These are phyloP conservation scores for Coleophoma crateriformis DNA, from an alignment of 2,329 filamentous ascomycete species.

Conservation along the genomic window DNA sequence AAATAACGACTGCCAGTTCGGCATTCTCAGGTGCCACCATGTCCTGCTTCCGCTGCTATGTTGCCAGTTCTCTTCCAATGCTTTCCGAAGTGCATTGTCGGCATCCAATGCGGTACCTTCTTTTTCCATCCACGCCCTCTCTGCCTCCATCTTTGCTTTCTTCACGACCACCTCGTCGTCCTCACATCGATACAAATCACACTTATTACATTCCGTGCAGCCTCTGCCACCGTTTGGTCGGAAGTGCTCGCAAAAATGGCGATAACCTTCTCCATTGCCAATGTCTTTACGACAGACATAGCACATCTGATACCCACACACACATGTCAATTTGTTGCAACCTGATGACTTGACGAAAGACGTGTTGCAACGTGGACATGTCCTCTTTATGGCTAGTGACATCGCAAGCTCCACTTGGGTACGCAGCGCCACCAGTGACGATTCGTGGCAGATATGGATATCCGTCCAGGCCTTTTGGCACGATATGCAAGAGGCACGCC, in stretches of 20 bases:
- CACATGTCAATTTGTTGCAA: slow-evolving; percentile 95
- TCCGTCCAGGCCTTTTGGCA: slow-evolving; percentile 83
- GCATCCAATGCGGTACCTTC: slow-evolving; percentile 53
- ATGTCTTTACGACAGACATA: slow-evolving; percentile 86
- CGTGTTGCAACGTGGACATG: slow-evolving; percentile 85
- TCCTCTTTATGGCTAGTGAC: slow-evolving; percentile 89
- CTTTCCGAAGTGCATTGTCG: slow-evolving; percentile 50
- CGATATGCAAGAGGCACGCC: slow-evolving; percentile 68
- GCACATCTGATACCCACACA: slow-evolving; percentile 97
- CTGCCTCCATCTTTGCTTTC: slow-evolving; percentile 65
- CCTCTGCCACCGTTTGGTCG: slow-evolving; percentile 69
- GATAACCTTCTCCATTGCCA: slow-evolving; percentile 67
- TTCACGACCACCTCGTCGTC: slow-evolving; percentile 65
- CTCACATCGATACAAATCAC: slow-evolving; percentile 69
- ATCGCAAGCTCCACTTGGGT: slow-evolving; percentile 90
- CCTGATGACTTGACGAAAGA: slow-evolving; percentile 90
- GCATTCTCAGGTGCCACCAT: slow-evolving; percentile 18
- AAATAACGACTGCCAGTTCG: slow-evolving; percentile 22
- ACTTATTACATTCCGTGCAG: slow-evolving; percentile 76
- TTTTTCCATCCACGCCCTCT: slow-evolving; percentile 62
- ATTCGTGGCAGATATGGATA: slow-evolving; percentile 86
- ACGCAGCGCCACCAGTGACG: slow-evolving; percentile 72
- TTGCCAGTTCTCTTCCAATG: slow-evolving; percentile 44
- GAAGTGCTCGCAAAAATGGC: slow-evolving; percentile 96
- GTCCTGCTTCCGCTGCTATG: slow-evolving; percentile 4